These are phyloP conservation scores for Triticum dicoccoides DNA, from an alignment of 176 grass and related monocot genomes.

Conservation along the genomic window DNA sequence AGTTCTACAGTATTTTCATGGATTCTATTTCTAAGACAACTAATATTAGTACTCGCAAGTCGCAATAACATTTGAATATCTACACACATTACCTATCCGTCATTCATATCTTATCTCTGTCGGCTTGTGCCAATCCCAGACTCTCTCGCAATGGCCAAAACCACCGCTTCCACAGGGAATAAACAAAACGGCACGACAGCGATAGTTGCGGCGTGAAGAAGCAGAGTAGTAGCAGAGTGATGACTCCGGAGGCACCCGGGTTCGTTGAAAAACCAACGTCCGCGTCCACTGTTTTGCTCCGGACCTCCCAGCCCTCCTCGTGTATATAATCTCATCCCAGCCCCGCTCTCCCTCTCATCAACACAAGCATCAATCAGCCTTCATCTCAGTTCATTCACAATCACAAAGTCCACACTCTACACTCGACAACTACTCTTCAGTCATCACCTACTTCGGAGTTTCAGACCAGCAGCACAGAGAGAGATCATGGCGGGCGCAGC, in stretches of 20 bases:
- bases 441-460: too few species aligned
- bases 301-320: too few species aligned
- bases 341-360: neutral
- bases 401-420: too few species aligned
- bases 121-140: neutral
- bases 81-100: too few species aligned
- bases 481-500: too few species aligned
- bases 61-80: too few species aligned
- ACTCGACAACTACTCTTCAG: too few species aligned
- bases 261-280: conserved; percentile 22
- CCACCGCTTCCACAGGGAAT: neutral
- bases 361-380: neutral
- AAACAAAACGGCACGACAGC: neutral
- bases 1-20: too few species aligned
- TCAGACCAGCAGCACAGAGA: too few species aligned
- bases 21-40: too few species aligned
- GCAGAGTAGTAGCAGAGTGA: neutral
- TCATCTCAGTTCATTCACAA: neutral
- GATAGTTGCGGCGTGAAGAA: neutral
- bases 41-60: too few species aligned
- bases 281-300: conserved; percentile 19
- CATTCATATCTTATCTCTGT: neutral
- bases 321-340: neutral
- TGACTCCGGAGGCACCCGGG: neutral
- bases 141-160: neutral